Conservation (phyloP, 352 stramenopile species). For the Phytophthora multivora region DNA sequence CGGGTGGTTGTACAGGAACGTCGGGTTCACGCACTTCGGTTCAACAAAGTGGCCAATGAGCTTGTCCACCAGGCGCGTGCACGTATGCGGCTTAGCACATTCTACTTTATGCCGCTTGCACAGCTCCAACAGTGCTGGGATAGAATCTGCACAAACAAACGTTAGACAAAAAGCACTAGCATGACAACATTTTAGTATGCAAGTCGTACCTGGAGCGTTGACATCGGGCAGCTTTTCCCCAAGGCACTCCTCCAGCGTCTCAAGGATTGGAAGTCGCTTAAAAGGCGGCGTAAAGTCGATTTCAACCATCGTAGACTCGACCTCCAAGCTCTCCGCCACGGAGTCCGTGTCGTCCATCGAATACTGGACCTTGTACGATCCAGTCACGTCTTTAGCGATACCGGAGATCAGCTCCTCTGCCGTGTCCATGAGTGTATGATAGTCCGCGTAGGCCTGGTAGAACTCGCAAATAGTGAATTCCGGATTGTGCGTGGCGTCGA, state of each 20-base stretch:
- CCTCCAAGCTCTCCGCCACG: conserved; percentile 6
- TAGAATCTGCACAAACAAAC: conserved; percentile 43
- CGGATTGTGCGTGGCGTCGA: conserved; percentile 99
- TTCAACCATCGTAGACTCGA: conserved; percentile 58
- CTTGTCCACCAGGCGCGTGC: conserved; percentile 96
- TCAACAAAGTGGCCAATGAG: conserved; percentile 98
- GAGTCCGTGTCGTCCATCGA: conserved; percentile 68
- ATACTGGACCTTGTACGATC: conserved; percentile 96
- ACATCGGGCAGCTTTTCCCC: conserved; percentile 70
- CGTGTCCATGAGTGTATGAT: conserved; percentile 98
- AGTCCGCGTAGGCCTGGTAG: conserved; percentile 99
- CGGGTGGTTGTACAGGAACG: conserved; percentile 98
- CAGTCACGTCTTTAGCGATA: conserved; percentile 97
- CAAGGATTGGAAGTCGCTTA: conserved; percentile 96
- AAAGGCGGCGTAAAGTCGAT: conserved; percentile 99
- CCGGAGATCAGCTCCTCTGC: conserved; percentile 97
- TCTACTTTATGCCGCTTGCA: conserved; percentile 90
- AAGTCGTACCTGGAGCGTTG: conserved; percentile 53
- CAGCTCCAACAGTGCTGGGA: conserved; percentile 81
- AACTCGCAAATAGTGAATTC: conserved; percentile 99
- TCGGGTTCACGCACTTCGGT: conserved; percentile 92
- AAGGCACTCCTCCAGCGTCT: conserved; percentile 94
- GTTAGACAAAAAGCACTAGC: not conserved
- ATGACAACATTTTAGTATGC: not conserved
- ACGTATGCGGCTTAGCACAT: conserved; percentile 94